phyloP scores from a whole-genome alignment of 371 early-diverging fungal genomes.

The Sporodiniella umbellata region DNA sequence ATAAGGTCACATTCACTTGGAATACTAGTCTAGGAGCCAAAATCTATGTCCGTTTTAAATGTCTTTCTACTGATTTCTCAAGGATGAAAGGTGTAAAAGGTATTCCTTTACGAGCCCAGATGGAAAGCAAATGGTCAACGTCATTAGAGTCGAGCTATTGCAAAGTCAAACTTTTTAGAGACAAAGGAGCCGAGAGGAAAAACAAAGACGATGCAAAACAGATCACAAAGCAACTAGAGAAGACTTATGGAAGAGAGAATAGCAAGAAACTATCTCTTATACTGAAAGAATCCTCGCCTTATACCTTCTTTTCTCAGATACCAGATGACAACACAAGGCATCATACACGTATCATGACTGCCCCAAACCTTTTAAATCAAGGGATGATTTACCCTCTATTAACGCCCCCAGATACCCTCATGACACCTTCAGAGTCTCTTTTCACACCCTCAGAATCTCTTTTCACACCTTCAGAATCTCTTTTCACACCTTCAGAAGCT shows the following conservation, averaged over 20 bases:
- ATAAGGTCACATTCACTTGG: slow-evolving; percentile 66
- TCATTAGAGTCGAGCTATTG: slow-evolving; percentile 44
- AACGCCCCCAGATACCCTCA: too few species aligned
- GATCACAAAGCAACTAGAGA: slow-evolving; percentile 56
- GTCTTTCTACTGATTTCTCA: slow-evolving; percentile 75
- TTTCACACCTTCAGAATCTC: too few species aligned
- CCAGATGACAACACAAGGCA: slow-evolving; percentile 13
- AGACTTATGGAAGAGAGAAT: slow-evolving; percentile 21
- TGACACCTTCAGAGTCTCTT: too few species aligned
- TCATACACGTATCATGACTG: slow-evolving; percentile 29
- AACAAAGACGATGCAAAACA: slow-evolving; percentile 69
- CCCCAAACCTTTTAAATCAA: too few species aligned
- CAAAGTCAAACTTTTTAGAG: slow-evolving; percentile 68
- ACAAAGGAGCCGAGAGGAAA: slow-evolving; percentile 71
- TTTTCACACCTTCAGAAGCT: too few species aligned
- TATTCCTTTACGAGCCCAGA: slow-evolving; percentile 63
- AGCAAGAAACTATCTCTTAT: slow-evolving; percentile 26
- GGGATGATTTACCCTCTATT: too few species aligned
- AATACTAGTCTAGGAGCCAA: slow-evolving; percentile 63
- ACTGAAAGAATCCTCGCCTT: slow-evolving; percentile 34
- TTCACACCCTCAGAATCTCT: too few species aligned
- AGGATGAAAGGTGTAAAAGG: slow-evolving; percentile 79
- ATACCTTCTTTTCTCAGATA: slow-evolving; percentile 27
- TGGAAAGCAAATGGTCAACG: slow-evolving; percentile 34
- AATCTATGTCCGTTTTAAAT: slow-evolving; percentile 64